Evolutionary conservation across 768 basidiomycete species (phyloP), one percentile per base, ranked within the genome.

Genomic region (Terana coerulea): DNA sequence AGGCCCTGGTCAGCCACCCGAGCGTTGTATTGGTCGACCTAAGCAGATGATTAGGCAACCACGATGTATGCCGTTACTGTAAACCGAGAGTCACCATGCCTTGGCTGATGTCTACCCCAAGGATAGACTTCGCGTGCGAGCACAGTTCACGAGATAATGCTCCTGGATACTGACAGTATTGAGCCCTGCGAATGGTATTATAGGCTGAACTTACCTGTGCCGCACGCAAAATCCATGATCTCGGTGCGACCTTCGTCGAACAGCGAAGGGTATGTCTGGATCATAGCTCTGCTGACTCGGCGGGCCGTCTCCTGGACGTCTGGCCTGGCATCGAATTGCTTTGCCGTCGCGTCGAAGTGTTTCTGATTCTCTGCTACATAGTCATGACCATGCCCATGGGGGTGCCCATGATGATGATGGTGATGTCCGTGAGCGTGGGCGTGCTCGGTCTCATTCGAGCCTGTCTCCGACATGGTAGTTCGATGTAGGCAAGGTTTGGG

Each of bases 31-130:
- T 72, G 66, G 49, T 88, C 81, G 8, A 91, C 52, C 52, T 53
- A 28, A 5, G 11, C 28, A 31, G 1, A 25, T 4, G 15, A n/a
- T n/a, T n/a, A n/a, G n/a, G n/a, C n/a, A n/a, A n/a, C n/a, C n/a
- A n/a, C 12, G 29, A 12, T 9, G 19, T 9, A 33, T 15, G 11
- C 9, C 22, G 29, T n/a, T n/a, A n/a, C n/a, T n/a, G 28, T 9
- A 24, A 30, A 29, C 10, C 17, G 3, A 2, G 15, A 10, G 36
- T 6, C 33, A 53, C 84, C 72, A 83, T 78, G 1, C 67, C 76
- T 55, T 83, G 80, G 67, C 83, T 88, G 61, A 90, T 85, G 61
- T 91, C 90, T 14, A 87, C 80, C 9, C 88, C 89, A 14, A 89
- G 67, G 54, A 91, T 76, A 26, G 72, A 72, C 61, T 80, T 84